phyloP scores from a whole-genome alignment of 2,329 filamentous ascomycete species.

The Cytospora paraplurivora region DNA sequence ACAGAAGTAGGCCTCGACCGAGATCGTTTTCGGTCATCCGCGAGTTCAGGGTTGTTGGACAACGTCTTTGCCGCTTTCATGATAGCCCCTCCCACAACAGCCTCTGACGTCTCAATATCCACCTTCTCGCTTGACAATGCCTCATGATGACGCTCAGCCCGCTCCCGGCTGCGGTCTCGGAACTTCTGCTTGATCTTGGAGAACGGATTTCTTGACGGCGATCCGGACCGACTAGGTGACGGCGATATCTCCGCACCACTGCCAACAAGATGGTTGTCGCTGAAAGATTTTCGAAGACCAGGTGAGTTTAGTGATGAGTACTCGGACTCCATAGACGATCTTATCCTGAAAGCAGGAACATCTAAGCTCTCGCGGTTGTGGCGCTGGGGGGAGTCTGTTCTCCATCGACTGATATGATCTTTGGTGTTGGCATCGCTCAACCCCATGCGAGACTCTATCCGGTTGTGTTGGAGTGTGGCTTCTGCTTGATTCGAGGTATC shows the following conservation, averaged over 20 bases:
- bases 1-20: slow-evolving; percentile 38
- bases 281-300: slow-evolving; percentile 46
- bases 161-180: slow-evolving; percentile 55
- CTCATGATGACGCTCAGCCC: slow-evolving; percentile 39
- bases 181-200: slow-evolving; percentile 58
- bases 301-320: slow-evolving; percentile 55
- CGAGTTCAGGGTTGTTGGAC: slow-evolving; percentile 26
- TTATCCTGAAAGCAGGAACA: slow-evolving; percentile 44
- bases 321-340: slow-evolving; percentile 48
- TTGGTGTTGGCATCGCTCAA: slow-evolving; percentile 45
- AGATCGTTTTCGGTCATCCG: slow-evolving; percentile 34
- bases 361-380: slow-evolving; percentile 51
- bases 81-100: slow-evolving; percentile 13
- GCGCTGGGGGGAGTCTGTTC: slow-evolving; percentile 37
- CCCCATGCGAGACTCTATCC: slow-evolving; percentile 44
- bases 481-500: slow-evolving; percentile 34
- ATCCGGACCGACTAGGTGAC: slow-evolving; percentile 59
- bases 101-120: slow-evolving; percentile 28
- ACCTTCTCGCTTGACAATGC: slow-evolving; percentile 37
- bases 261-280: slow-evolving; percentile 53
- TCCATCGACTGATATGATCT: slow-evolving; percentile 13
- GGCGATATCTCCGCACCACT: slow-evolving; percentile 66
- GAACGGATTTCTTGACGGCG: slow-evolving; percentile 63
- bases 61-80: slow-evolving; percentile 6
- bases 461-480: slow-evolving; percentile 38